Evolutionary conservation across 1,284 basidiomycete species (phyloP), one percentile per base, ranked within the genome.

Genomic region (Rhodotorula sp.): DNA sequence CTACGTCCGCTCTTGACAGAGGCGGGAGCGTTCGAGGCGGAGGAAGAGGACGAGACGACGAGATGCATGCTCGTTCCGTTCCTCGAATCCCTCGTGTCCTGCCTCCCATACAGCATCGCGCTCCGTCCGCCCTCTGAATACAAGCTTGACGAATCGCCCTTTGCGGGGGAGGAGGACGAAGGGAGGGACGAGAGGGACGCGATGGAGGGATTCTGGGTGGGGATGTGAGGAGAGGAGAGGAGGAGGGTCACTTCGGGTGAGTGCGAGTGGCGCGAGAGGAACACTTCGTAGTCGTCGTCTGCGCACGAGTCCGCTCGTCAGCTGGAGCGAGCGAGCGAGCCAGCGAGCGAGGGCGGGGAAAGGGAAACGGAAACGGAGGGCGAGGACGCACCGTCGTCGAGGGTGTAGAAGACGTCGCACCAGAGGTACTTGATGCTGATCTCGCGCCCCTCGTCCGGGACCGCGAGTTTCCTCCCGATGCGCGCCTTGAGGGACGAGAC

Each of bases 281-380:
- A 77, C 51, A 75, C 73, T 11, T 73, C 74, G 53, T 68, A 78
- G 67, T 78, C 77, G 67, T 78, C 77, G 47, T 78, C 75, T 77
- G 71, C 15, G 22, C 34, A n/a, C n/a, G 18, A 1, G 28, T 52
- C 55, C 44, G n/a, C n/a, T n/a, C 10, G 46, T 9, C 24, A 6
- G n/a, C 30, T 31, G 16, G 54, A 40, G 47, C 26, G 16, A 26
- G 31, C n/a, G 2, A 24, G 40, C 9, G 30, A 3, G 50, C n/a
- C n/a, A n/a, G n/a, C n/a, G n/a, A n/a, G n/a, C n/a, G n/a, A n/a
- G n/a, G n/a, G n/a, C n/a, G n/a, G n/a, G n/a, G n/a, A n/a, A n/a
- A n/a, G n/a, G n/a, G n/a, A n/a, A n/a, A n/a, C n/a, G n/a, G n/a
- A n/a, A n/a, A n/a, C 50, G 24, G 22, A 51, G 31, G 8, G 37